Evolutionary conservation across 257 asterid species (phyloP).

Genomic region (Solanum virginianum): DNA sequence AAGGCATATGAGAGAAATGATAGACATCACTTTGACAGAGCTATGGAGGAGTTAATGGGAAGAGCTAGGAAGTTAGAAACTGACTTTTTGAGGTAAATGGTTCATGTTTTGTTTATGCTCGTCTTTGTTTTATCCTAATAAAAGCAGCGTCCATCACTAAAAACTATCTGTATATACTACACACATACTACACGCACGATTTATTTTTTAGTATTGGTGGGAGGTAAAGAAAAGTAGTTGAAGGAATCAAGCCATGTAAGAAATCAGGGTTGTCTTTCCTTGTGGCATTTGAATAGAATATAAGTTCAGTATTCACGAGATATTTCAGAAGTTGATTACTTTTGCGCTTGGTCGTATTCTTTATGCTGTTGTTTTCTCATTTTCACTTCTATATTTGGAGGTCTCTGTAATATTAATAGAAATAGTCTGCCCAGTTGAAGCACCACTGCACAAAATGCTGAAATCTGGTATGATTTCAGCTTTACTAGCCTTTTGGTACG

Average conservation of each 20-base stretch:
- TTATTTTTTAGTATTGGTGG: neutral
- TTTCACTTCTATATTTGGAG: neutral
- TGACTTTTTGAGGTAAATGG: conserved; percentile 52
- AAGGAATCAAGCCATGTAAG: neutral
- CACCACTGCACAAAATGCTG: neutral
- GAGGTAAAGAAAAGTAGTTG: neutral
- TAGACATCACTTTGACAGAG: conserved; percentile 18
- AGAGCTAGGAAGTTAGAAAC: conserved; percentile 51
- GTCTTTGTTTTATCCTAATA: neutral
- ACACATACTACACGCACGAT: neutral
- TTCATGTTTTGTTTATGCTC: neutral
- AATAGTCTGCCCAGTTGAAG: neutral
- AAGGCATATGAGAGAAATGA: conserved; percentile 21
- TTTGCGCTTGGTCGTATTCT: neutral
- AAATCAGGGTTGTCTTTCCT: neutral
- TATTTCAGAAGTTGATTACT: neutral
- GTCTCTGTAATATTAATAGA: neutral
- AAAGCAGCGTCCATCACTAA: neutral
- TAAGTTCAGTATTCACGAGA: neutral
- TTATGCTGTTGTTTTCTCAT: neutral
- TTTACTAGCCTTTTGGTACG: neutral
- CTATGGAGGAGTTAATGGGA: conserved; percentile 26
- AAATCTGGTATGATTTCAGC: neutral
- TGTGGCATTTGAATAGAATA: neutral
- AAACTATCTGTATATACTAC: neutral